Percentiles rank a stretch among this genome's conserved stretches.
phyloP scores from a whole-genome alignment of 1,284 basidiomycete genomes.

The Phlebopus sp. region DNA sequence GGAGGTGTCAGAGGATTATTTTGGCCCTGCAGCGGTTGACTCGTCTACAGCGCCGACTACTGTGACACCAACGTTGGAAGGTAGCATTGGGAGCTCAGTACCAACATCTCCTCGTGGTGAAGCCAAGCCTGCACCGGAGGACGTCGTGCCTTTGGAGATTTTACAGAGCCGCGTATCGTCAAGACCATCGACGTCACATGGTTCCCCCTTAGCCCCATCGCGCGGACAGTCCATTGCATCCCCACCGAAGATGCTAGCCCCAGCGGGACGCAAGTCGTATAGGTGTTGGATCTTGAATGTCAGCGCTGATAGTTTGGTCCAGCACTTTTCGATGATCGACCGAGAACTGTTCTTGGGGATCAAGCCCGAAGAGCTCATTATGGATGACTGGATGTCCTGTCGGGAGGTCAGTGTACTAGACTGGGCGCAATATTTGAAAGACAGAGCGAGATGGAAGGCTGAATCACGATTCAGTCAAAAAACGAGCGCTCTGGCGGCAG shows the following conservation, averaged over 20 bases:
- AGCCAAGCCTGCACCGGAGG: slow-evolving; percentile 53
- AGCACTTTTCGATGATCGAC: slow-evolving; percentile 86
- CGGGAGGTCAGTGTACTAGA: slow-evolving; percentile 73
- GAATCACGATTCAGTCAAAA: slow-evolving; percentile 56
- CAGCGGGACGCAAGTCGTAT: slow-evolving; percentile 40
- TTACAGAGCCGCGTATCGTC: slow-evolving; percentile 54
- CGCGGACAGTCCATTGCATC: slow-evolving; percentile 29
- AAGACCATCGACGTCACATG: slow-evolving; percentile 35
- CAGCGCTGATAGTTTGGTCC: slow-evolving; percentile 63
- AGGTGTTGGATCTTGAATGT: slow-evolving; percentile 66
- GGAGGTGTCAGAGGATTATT: slow-evolving; percentile 20
- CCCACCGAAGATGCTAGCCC: slow-evolving; percentile 27
- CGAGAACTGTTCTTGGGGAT: slow-evolving; percentile 81
- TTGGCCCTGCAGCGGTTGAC: slow-evolving; percentile 15
- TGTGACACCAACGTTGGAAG: slow-evolving; percentile 16
- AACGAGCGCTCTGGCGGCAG: slow-evolving; percentile 69
- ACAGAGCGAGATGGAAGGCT: slow-evolving; percentile 66
- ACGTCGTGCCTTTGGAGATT: slow-evolving; percentile 65
- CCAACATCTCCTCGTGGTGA: slow-evolving; percentile 35
- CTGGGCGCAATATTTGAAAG: slow-evolving; percentile 81
- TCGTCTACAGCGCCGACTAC: slow-evolving; percentile 17
- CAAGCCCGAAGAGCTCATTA: slow-evolving; percentile 80
- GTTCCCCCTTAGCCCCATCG: slow-evolving; percentile 22
- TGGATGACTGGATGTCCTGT: slow-evolving; percentile 62
- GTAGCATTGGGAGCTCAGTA: slow-evolving; percentile 5